Evolutionary conservation across 2,329 filamentous ascomycete genomes (phyloP).

Genomic region (Uncinocarpus reesii): DNA sequence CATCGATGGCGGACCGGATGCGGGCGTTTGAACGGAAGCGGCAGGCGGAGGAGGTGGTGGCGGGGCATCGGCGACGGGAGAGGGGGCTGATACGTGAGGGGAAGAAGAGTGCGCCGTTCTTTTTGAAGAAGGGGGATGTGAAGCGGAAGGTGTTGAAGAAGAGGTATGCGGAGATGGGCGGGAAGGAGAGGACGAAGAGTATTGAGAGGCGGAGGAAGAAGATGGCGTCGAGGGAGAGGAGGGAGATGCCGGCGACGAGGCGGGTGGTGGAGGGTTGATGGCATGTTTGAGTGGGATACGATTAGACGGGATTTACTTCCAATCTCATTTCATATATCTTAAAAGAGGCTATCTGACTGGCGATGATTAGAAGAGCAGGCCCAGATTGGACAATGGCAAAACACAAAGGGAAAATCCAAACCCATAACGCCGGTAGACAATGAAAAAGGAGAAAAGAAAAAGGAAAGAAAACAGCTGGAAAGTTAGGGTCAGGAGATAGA

Average conservation of each 20-base stretch:
- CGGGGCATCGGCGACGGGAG: conserved; percentile 70
- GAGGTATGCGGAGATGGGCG: conserved; percentile 72
- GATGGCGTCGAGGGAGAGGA: conserved; percentile 74
- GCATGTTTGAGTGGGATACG: background rate
- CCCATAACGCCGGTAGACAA: no score
- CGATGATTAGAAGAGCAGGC: background rate
- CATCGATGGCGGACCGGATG: conserved; percentile 67
- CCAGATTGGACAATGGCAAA: background rate
- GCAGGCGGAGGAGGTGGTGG: conserved; percentile 56
- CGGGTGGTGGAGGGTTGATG: conserved; percentile 27
- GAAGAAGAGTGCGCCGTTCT: conserved; percentile 71
- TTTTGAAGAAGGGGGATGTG: conserved; percentile 82
- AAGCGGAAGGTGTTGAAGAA: conserved; percentile 75
- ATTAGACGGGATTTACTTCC: no score
- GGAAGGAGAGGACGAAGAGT: conserved; percentile 69
- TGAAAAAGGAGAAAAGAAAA: background rate
- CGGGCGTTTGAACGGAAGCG: conserved; percentile 62
- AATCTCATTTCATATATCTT: background rate
- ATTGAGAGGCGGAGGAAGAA: conserved; percentile 88
- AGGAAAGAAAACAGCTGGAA: background rate
- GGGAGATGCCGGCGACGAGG: conserved; percentile 52
- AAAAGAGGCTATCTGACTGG: background rate
- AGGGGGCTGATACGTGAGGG: conserved; percentile 76
- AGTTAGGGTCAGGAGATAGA: no score
- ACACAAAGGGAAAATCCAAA: background rate